phyloP scores from a whole-genome alignment of 1,284 basidiomycete genomes.

The Vanrija sp. region DNA sequence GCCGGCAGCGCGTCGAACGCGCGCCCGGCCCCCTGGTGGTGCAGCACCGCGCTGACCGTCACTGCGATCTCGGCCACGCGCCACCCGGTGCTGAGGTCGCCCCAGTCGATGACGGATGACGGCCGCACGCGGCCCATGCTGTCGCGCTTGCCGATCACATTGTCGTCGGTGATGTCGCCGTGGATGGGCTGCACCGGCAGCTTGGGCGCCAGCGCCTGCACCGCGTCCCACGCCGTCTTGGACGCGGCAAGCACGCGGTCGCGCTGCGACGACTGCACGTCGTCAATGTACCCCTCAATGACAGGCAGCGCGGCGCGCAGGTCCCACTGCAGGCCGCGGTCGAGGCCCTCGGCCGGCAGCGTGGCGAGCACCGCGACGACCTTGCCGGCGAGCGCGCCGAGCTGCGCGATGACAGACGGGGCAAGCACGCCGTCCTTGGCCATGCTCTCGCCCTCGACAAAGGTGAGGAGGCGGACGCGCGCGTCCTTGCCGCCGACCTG shows the following conservation, averaged over 20 bases:
- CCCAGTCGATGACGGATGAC: slow-evolving; percentile 10
- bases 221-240: not conserved
- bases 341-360: not conserved
- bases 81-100: slow-evolving; percentile 9
- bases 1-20: slow-evolving; percentile 7
- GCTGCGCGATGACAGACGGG: not conserved
- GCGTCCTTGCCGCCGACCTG: not conserved
- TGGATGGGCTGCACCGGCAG: slow-evolving; percentile 11
- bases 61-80: slow-evolving; percentile 14
- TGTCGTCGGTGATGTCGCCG: slow-evolving; percentile 17
- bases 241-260: not conserved
- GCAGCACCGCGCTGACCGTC: slow-evolving; percentile 6
- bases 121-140: slow-evolving; percentile 7
- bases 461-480: slow-evolving; percentile 8
- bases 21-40: slow-evolving; percentile 1
- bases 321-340: slow-evolving; percentile 15
- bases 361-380: not conserved
- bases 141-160: slow-evolving; percentile 10
- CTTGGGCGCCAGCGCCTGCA: not conserved
- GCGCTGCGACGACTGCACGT: not conserved
- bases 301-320: slow-evolving; percentile 10
- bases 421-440: slow-evolving; percentile 7
- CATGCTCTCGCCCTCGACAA: slow-evolving; percentile 7
- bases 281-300: slow-evolving; percentile 1
- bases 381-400: slow-evolving; percentile 6